Conservation (phyloP, 2,329 filamentous ascomycete species). For the Cladosporium sp. region DNA sequence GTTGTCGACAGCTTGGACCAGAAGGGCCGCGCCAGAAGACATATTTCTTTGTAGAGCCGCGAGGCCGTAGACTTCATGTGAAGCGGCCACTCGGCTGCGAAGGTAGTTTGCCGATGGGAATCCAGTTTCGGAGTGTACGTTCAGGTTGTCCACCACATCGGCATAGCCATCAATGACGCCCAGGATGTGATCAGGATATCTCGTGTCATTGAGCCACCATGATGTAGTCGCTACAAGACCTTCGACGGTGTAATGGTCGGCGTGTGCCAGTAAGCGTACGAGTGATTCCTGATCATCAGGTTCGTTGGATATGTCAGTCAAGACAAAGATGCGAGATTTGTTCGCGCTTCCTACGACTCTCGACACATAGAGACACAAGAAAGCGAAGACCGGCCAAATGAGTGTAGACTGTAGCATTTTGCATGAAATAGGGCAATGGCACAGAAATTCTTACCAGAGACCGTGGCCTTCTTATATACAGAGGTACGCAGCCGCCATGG, state of each 20-base stretch:
- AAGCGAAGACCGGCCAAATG: neutral
- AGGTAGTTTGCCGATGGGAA: constrained; percentile 23
- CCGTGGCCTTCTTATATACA: too few species aligned
- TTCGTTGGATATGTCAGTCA: constrained; percentile 27
- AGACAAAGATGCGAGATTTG: constrained; percentile 16
- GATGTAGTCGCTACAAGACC: constrained; percentile 17
- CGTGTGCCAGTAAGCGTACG: constrained; percentile 18
- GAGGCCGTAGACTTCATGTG: constrained; percentile 34
- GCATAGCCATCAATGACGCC: constrained; percentile 27
- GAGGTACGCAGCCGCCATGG: neutral
- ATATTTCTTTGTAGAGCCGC: constrained; percentile 27
- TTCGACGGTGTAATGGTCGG: constrained; percentile 14
- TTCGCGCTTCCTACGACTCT: neutral
- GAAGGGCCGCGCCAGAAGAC: constrained; percentile 16
- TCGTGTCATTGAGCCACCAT: constrained; percentile 19
- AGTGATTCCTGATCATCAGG: constrained; percentile 25
- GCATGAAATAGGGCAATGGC: too few species aligned
- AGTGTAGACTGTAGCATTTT: neutral
- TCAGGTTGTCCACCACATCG: constrained; percentile 40
- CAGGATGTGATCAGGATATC: constrained; percentile 24
- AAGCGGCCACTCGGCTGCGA: constrained; percentile 28
- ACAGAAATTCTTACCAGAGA: too few species aligned
- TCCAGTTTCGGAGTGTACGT: constrained; percentile 31
- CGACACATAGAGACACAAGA: neutral
- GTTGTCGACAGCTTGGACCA: constrained; percentile 15